phyloP scores from a whole-genome alignment of 2,329 filamentous ascomycete genomes.

The Colletotrichum sp. region DNA sequence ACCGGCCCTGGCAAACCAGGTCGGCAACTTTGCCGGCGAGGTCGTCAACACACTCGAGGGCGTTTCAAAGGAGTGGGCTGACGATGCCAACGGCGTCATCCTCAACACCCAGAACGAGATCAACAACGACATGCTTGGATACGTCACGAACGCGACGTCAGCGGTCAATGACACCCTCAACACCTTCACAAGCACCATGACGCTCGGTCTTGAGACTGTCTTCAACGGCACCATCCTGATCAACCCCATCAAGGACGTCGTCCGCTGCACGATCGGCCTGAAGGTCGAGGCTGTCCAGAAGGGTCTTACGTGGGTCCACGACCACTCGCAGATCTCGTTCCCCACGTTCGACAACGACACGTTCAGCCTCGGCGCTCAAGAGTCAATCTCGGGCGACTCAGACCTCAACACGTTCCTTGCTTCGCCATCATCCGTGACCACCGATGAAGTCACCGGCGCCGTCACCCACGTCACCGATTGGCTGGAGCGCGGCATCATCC shows the following conservation, averaged over 20 bases:
- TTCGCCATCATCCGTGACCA: conserved; percentile 74
- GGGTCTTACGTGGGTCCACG: conserved; percentile 91
- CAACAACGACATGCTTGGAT: conserved; percentile 85
- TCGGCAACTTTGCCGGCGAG: conserved; percentile 79
- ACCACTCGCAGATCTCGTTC: conserved; percentile 83
- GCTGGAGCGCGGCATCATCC: conserved; percentile 71
- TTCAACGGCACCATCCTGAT: conserved; percentile 86
- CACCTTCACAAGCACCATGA: conserved; percentile 79
- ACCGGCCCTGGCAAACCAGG: conserved; percentile 75
- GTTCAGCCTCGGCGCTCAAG: conserved; percentile 79
- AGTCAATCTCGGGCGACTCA: conserved; percentile 62
- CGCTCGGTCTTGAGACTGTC: conserved; percentile 72
- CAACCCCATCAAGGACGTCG: conserved; percentile 77
- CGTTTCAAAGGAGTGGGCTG: conserved; percentile 78
- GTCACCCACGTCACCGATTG: conserved; percentile 72
- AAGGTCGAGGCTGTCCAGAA: conserved; percentile 87
- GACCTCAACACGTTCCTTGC: conserved; percentile 75
- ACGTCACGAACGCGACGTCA: conserved; percentile 82
- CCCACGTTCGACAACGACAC: conserved; percentile 80
- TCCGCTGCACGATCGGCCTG: conserved; percentile 86
- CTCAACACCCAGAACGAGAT: conserved; percentile 74
- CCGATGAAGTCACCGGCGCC: conserved; percentile 82
- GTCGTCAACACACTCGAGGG: conserved; percentile 76
- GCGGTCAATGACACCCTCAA: conserved; percentile 89
- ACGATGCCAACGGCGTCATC: conserved; percentile 77